These are phyloP conservation scores for Lipomyces spencermartinsiae DNA, from an alignment of 805 yeast species.

Conservation along the genomic window DNA sequence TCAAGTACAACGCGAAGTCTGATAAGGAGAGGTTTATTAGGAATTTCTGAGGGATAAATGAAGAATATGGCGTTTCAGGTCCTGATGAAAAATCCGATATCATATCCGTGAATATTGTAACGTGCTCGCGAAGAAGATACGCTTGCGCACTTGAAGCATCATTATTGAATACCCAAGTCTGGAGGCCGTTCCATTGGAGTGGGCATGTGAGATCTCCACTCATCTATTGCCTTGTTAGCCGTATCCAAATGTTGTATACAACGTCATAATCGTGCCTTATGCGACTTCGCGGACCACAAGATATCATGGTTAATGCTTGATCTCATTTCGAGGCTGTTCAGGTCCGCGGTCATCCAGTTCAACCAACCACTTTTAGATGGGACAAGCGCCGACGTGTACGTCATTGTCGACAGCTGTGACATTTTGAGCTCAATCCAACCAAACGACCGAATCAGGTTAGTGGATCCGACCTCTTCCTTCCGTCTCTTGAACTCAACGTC, in stretches of 20 bases:
- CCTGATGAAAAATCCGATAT: constrained; percentile 79
- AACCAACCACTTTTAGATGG: constrained; percentile 64
- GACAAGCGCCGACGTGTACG: constrained; percentile 56
- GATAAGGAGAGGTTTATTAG: constrained; percentile 62
- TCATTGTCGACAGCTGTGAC: constrained; percentile 58
- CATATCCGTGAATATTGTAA: constrained; percentile 72
- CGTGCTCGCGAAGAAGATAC: constrained; percentile 82
- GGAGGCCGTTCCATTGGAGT: constrained; percentile 79
- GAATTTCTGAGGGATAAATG: constrained; percentile 75
- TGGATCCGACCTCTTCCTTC: constrained; percentile 44
- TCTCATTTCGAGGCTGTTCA: constrained; percentile 67
- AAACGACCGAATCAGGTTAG: constrained; percentile 65
- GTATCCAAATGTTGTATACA: no score
- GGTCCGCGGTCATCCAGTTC: constrained; percentile 54
- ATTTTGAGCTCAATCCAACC: constrained; percentile 89
- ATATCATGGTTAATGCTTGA: constrained; percentile 91
- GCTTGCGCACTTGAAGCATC: constrained; percentile 59
- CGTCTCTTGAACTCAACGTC: constrained; percentile 55
- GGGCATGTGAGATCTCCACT: constrained; percentile 72
- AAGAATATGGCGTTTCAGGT: constrained; percentile 66
- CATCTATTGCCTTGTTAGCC: constrained; percentile 52
- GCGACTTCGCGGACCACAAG: constrained; percentile 62
- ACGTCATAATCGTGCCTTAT: constrained; percentile 13
- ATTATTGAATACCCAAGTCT: constrained; percentile 69
- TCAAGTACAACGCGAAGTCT: constrained; percentile 67